These are phyloP conservation scores for Cicer cuneatum DNA, from an alignment of 306 rosid genomes.

Conservation along the genomic window DNA sequence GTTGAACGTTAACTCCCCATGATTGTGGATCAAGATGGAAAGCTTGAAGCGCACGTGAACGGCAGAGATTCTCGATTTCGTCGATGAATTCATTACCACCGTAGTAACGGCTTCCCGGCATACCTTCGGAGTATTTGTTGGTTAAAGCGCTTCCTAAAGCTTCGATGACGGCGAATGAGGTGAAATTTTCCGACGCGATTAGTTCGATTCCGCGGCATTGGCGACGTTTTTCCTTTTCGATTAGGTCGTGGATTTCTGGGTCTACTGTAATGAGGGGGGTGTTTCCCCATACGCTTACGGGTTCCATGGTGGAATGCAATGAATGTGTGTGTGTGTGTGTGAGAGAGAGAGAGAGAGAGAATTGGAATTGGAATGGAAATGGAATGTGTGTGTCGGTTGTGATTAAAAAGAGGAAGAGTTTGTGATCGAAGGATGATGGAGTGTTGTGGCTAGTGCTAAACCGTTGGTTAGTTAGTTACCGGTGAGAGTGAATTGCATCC, in stretches of 20 bases:
- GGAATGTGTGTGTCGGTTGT: not conserved
- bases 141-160: conserved; percentile 92
- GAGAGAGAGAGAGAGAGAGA: not conserved
- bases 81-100: conserved; percentile 98
- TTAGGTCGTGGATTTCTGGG: conserved; percentile 87
- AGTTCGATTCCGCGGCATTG: conserved; percentile 97
- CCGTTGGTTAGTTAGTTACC: not conserved
- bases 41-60: conserved; percentile 81
- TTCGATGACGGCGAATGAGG: conserved; percentile 91
- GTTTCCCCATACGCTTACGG: conserved; percentile 82
- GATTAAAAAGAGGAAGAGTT: conserved; percentile 23
- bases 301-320: conserved; percentile 59
- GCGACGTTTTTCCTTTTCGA: conserved; percentile 92
- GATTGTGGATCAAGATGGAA: conserved; percentile 59
- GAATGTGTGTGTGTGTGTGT: conserved; percentile 2
- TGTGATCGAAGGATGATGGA: not conserved
- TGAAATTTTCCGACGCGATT: conserved; percentile 95
- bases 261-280: conserved; percentile 68
- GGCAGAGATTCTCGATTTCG: conserved; percentile 85
- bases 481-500: conserved; percentile 21
- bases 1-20: conserved; percentile 98
- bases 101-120: conserved; percentile 92
- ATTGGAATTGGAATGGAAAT: conserved; percentile 24
- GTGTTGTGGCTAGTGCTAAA: conserved; percentile 15
- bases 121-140: conserved; percentile 97